Conservation (phyloP, 2,329 filamentous ascomycete species). For the Claviceps purpurea region DNA sequence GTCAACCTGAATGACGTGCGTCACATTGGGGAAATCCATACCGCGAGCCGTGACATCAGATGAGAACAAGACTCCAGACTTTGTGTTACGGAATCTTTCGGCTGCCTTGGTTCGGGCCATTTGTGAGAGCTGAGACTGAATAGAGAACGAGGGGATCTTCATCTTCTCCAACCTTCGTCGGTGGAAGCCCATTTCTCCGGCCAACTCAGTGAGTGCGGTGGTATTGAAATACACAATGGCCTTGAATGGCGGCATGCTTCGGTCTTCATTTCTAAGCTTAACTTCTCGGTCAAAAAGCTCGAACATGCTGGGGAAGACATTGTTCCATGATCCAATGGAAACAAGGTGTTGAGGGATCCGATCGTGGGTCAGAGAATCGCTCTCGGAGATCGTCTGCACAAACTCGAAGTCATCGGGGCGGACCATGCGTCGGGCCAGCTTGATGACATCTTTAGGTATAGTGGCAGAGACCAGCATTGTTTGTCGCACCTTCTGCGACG, state of each 20-base stretch:
- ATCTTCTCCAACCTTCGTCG: slow-evolving; percentile 25
- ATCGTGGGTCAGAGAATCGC: slow-evolving; percentile 77
- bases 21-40: slow-evolving; percentile 72
- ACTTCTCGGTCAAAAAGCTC: slow-evolving; percentile 57
- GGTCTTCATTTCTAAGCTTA: slow-evolving; percentile 23
- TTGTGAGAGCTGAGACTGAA: slow-evolving; percentile 73
- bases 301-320: slow-evolving; percentile 61
- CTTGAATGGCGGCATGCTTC: slow-evolving; percentile 58
- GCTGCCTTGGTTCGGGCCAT: slow-evolving; percentile 53
- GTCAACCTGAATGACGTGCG: slow-evolving; percentile 66
- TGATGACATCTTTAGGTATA: slow-evolving; percentile 69
- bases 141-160: slow-evolving; percentile 32
- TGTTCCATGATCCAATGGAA: slow-evolving; percentile 53
- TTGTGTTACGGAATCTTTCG: slow-evolving; percentile 54
- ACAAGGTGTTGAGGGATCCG: slow-evolving; percentile 71
- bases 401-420: slow-evolving; percentile 73
- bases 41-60: slow-evolving; percentile 71
- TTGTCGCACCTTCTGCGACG: slow-evolving; percentile 55
- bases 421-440: slow-evolving; percentile 64
- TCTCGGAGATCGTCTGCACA: slow-evolving; percentile 70
- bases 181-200: slow-evolving; percentile 37
- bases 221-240: slow-evolving; percentile 88
- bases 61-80: slow-evolving; percentile 55
- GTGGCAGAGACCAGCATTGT: slow-evolving; percentile 95
- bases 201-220: slow-evolving; percentile 57